A percentile compares a stretch with the other conserved stretches of the same genome.
phyloP scores from a whole-genome alignment of 352 stramenopile species.

The Phytophthora tubulina region DNA sequence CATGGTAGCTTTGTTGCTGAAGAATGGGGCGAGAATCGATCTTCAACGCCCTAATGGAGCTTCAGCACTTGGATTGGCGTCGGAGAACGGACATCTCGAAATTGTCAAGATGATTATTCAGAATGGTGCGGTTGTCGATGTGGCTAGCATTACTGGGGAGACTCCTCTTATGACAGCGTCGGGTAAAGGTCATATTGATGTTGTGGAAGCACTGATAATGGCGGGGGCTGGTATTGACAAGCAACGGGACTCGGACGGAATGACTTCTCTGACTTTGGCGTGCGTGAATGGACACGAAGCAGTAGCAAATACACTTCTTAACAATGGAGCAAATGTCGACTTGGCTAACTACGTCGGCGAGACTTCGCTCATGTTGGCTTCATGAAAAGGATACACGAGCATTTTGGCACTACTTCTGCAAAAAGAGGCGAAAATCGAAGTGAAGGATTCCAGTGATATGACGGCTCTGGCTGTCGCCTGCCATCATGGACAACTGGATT shows the following conservation, averaged over 20 bases:
- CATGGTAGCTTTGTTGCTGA: neutral
- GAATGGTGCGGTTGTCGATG: neutral
- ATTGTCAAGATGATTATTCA: constrained; percentile 1
- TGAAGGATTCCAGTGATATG: too few species aligned
- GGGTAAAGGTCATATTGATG: neutral
- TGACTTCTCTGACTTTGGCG: neutral
- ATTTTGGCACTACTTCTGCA: neutral
- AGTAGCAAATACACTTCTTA: neutral
- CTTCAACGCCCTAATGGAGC: neutral
- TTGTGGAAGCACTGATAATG: neutral
- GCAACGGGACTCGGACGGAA: neutral
- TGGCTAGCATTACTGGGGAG: neutral
- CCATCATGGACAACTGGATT: neutral
- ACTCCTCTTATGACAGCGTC: neutral
- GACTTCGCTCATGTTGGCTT: neutral
- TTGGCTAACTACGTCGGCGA: neutral
- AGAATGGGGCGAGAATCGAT: neutral
- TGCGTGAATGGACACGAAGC: neutral
- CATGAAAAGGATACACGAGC: neutral
- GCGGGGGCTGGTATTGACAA: neutral
- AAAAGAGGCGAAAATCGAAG: too few species aligned
- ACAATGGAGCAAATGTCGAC: neutral
- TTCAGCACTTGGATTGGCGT: neutral
- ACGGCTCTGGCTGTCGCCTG: neutral
- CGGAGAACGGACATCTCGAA: neutral